These are phyloP conservation scores for Cucurbita moschata DNA, from an alignment of 306 rosid genomes.

Conservation along the genomic window DNA sequence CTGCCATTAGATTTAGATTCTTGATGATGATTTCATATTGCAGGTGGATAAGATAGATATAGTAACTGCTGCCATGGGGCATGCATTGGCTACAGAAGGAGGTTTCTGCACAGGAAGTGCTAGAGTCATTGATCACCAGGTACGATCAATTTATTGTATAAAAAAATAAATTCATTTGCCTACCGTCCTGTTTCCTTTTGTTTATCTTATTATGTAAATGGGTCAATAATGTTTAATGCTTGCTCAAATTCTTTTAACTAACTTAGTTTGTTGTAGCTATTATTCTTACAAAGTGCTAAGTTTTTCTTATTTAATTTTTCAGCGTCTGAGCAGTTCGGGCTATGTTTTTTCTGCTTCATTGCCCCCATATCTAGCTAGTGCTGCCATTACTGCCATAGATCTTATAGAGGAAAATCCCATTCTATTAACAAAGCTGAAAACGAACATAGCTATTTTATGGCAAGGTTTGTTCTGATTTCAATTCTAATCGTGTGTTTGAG, in stretches of 20 bases:
- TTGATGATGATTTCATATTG: slow-evolving; percentile 20
- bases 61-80: slow-evolving; percentile 96
- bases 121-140: slow-evolving; percentile 94
- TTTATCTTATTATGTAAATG: background rate
- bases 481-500: background rate
- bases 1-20: slow-evolving; percentile 2
- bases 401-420: slow-evolving; percentile 71
- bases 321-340: slow-evolving; percentile 96
- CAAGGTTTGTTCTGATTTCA: slow-evolving; percentile 39
- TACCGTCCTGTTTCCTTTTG: background rate
- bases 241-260: background rate
- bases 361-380: slow-evolving; percentile 95
- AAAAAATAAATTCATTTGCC: background rate
- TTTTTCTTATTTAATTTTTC: slow-evolving; percentile 19
- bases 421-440: slow-evolving; percentile 54
- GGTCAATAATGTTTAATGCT: background rate
- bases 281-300: slow-evolving; percentile 10
- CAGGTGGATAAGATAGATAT: slow-evolving; percentile 87
- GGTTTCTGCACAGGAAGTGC: slow-evolving; percentile 97
- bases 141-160: slow-evolving; percentile 6
- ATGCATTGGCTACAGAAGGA: slow-evolving; percentile 91
- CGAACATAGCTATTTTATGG: slow-evolving; percentile 43
- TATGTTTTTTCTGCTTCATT: slow-evolving; percentile 94
- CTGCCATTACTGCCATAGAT: slow-evolving; percentile 81
- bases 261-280: background rate